Conservation (phyloP, 805 yeast species). For the Candida boleticola region DNA sequence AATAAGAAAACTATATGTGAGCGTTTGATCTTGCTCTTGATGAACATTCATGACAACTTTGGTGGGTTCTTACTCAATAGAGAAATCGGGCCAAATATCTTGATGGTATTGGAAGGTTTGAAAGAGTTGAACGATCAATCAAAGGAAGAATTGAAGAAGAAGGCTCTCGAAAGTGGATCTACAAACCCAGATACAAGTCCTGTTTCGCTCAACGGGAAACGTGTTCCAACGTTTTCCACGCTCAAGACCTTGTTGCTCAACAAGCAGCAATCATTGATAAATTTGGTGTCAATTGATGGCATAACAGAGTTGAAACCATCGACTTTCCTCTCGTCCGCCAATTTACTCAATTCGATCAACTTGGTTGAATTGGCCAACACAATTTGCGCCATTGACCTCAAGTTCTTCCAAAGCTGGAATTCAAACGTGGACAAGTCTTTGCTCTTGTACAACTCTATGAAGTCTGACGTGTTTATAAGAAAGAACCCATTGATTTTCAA, state of each 20-base stretch:
- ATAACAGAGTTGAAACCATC: constrained; percentile 16
- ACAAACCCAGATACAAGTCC: constrained; percentile 4
- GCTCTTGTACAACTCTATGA: constrained; percentile 52
- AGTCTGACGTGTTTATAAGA: constrained; percentile 39
- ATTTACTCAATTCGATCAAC: constrained; percentile 53
- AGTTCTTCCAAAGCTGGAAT: constrained; percentile 69
- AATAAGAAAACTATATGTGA: constrained; percentile 21
- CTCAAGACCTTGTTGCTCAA: constrained; percentile 53
- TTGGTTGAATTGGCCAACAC: constrained; percentile 57
- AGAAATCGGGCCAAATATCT: constrained; percentile 55
- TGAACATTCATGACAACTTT: constrained; percentile 56
- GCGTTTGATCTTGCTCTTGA: constrained; percentile 53
- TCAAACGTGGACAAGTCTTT: constrained; percentile 77
- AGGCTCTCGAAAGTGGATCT: background rate
- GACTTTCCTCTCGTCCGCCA: constrained; percentile 34
- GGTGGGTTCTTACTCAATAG: constrained; percentile 70
- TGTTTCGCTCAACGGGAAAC: background rate
- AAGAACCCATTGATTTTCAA: constrained; percentile 79
- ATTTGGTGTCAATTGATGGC: constrained; percentile 19
- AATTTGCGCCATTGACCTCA: constrained; percentile 64
- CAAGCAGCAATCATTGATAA: constrained; percentile 43
- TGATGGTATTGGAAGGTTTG: constrained; percentile 48
- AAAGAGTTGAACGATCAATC: constrained; percentile 39
- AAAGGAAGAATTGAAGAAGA: background rate
- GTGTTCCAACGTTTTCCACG: constrained; percentile 32